phyloP scores from a whole-genome alignment of 2,329 filamentous ascomycete species.

The Pyrenophora teres region DNA sequence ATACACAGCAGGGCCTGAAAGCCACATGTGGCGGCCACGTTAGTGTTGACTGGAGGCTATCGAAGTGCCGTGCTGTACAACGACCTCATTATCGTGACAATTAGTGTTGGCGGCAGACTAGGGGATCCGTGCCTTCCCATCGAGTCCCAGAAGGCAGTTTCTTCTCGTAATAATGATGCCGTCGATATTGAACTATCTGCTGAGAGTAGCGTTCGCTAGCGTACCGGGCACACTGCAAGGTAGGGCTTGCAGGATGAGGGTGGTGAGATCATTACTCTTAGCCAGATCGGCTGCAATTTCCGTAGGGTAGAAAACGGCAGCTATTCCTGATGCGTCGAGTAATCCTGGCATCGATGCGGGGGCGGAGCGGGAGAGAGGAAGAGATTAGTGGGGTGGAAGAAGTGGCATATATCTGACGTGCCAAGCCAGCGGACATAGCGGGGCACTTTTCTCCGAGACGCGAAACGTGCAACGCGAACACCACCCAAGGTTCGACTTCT shows the following conservation, averaged over 20 bases:
- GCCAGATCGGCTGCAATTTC: neutral
- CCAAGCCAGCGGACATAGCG: constrained; percentile 19
- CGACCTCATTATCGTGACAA: constrained; percentile 1
- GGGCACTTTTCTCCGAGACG: constrained; percentile 21
- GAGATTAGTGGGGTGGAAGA: constrained; percentile 2
- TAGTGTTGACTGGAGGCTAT: neutral
- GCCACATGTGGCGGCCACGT: constrained; percentile 4
- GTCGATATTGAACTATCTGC: neutral
- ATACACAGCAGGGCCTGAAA: constrained; percentile 2
- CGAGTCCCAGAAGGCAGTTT: neutral
- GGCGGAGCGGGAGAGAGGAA: constrained; percentile 1
- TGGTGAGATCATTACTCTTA: constrained; percentile 12
- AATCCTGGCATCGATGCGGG: neutral
- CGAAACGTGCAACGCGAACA: constrained; percentile 25
- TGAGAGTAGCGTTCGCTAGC: constrained; percentile 3
- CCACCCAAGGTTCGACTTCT: too few species aligned
- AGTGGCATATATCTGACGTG: neutral
- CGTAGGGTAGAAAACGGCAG: neutral
- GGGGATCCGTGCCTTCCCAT: neutral
- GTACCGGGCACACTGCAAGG: constrained; percentile 2
- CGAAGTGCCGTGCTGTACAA: constrained; percentile 3
- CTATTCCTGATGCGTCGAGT: neutral
- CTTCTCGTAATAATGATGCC: constrained; percentile 10
- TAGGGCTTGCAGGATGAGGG: neutral
- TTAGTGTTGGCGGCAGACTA: neutral